phyloP scores from a whole-genome alignment of 805 yeast genomes.

The Starmera amethionina region DNA sequence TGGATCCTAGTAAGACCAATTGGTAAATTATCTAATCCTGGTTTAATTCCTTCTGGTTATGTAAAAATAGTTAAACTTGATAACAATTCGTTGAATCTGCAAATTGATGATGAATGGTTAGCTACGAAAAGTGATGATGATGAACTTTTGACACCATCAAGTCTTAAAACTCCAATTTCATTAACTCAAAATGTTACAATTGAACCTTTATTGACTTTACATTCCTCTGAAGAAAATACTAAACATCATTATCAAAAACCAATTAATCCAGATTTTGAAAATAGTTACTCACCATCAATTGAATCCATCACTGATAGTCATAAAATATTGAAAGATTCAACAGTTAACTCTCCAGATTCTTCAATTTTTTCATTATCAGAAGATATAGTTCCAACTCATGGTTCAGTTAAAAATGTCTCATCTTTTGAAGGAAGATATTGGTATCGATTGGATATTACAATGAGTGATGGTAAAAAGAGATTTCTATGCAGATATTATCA shows the following conservation, averaged over 20 bases:
- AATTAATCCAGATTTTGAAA: too few species aligned
- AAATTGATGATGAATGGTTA: constrained; percentile 11
- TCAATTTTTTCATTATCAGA: not conserved
- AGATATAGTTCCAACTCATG: constrained; percentile 21
- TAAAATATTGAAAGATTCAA: too few species aligned
- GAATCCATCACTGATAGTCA: too few species aligned
- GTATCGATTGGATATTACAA: constrained; percentile 36
- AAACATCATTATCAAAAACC: too few species aligned
- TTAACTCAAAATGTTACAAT: not conserved
- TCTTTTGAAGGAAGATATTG: constrained; percentile 35
- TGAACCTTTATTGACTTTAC: not conserved
- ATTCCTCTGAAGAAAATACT: too few species aligned
- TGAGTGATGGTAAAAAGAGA: constrained; percentile 25
- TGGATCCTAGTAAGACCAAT: constrained; percentile 50
- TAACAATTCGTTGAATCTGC: constrained; percentile 15
- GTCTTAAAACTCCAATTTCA: too few species aligned
- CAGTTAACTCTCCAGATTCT: too few species aligned
- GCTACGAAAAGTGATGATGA: not conserved
- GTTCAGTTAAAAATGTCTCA: constrained; percentile 30
- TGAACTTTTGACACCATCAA: too few species aligned
- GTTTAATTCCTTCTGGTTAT: constrained; percentile 42
- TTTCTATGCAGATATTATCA: constrained; percentile 39
- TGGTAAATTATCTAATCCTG: constrained; percentile 33
- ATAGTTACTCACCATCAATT: too few species aligned
- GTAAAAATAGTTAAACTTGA: constrained; percentile 34